Conservation (phyloP, 148 eudicot genomes). For the Rhododendron mucronatum region DNA sequence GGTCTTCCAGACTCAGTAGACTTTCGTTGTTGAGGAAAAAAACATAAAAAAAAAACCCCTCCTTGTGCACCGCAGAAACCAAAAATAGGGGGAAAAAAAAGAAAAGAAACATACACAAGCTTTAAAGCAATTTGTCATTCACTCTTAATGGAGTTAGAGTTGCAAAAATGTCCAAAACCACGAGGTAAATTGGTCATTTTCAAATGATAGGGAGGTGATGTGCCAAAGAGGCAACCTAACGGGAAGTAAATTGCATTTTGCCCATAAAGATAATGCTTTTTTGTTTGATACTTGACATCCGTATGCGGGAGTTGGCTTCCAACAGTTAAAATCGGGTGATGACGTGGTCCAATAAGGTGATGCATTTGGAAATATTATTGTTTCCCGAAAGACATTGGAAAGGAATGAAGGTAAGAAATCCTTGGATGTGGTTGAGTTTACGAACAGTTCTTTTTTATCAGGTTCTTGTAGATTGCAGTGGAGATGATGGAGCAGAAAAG, state of each 20-base stretch:
- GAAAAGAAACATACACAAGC: background rate
- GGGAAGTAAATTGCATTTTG: background rate
- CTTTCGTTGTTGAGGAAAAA: background rate
- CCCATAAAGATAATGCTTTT: background rate
- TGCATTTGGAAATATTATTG: background rate
- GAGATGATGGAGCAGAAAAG: conserved; percentile 66
- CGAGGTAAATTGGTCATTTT: background rate
- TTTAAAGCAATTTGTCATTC: background rate
- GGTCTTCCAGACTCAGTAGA: background rate
- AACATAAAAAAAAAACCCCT: background rate
- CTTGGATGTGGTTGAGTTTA: conserved; percentile 2
- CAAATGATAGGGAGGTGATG: background rate
- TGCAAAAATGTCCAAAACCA: background rate
- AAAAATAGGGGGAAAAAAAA: too few species aligned
- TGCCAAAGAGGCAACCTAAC: background rate
- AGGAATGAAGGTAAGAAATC: background rate
- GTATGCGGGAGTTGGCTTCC: background rate
- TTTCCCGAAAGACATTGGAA: background rate
- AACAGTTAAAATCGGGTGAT: background rate
- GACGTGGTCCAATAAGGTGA: background rate
- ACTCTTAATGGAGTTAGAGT: background rate
- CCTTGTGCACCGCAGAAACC: background rate
- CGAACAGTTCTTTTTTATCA: conserved; percentile 13
- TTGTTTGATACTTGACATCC: background rate
- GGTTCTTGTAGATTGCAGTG: conserved; percentile 96